Evolutionary conservation across 1,284 basidiomycete species (phyloP).

Genomic region (Athelia sp.): DNA sequence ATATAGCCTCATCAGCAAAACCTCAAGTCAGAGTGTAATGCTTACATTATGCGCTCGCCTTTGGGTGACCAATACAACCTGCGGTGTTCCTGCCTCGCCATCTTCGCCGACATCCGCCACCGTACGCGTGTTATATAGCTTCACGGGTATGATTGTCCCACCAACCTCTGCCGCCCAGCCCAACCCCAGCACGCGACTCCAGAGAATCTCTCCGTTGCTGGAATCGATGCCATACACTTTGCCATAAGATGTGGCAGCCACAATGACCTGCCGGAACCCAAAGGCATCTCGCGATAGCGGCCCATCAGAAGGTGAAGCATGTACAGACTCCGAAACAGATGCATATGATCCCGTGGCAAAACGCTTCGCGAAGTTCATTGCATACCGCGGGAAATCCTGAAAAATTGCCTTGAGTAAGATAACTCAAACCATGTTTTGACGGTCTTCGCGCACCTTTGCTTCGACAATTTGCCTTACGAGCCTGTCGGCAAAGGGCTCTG

Average conservation of each 20-base stretch:
- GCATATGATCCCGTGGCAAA: constrained; percentile 72
- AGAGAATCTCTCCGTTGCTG: constrained; percentile 68
- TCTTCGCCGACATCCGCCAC: constrained; percentile 34
- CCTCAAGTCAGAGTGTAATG: constrained; percentile 7
- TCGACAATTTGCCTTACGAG: constrained; percentile 59
- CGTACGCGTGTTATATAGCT: constrained; percentile 48
- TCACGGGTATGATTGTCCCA: constrained; percentile 48
- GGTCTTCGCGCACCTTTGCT: constrained; percentile 45
- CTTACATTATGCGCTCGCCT: constrained; percentile 57
- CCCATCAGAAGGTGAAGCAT: constrained; percentile 27
- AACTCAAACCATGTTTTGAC: background rate
- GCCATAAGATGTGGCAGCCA: constrained; percentile 68
- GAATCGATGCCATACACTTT: constrained; percentile 85
- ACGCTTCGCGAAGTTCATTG: constrained; percentile 62
- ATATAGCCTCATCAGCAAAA: constrained; percentile 2
- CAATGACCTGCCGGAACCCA: constrained; percentile 83
- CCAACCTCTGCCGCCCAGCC: constrained; percentile 58
- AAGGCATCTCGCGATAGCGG: constrained; percentile 70
- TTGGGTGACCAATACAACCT: constrained; percentile 60
- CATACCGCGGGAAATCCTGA: constrained; percentile 71
- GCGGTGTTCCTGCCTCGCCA: constrained; percentile 39
- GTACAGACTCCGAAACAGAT: constrained; percentile 37
- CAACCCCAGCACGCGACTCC: constrained; percentile 68
- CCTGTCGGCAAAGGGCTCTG: constrained; percentile 56
- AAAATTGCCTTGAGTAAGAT: background rate